Percentiles rank a stretch among this genome's conserved stretches.
phyloP scores from a whole-genome alignment of 129 eudicot species.

The Gnaphalium uliginosum region DNA sequence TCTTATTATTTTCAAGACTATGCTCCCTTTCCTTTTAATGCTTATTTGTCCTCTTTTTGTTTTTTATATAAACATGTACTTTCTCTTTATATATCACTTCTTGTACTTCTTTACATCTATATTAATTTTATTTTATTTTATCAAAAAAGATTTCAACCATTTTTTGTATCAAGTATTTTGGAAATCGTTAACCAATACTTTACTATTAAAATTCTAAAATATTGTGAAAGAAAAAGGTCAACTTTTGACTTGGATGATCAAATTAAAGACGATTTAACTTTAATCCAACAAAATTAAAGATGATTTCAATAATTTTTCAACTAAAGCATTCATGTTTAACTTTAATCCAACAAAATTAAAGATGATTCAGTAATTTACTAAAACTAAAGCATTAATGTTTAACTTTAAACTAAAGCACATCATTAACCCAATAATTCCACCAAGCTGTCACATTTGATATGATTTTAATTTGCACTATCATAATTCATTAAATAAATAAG shows the following conservation, averaged over 20 bases:
- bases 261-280: conserved; percentile 27
- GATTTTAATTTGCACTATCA: not conserved
- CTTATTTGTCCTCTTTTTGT: not conserved
- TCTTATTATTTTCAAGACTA: not conserved
- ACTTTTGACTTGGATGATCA: conserved; percentile 29
- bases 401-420: conserved; percentile 36
- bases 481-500: too few relatives aligned
- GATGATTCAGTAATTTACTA: not conserved
- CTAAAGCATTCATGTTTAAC: conserved; percentile 32
- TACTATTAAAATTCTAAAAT: too few relatives aligned
- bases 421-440: conserved; percentile 19
- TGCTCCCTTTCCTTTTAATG: not conserved
- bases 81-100: too few relatives aligned
- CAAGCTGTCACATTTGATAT: not conserved
- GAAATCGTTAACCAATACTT: not conserved
- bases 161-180: too few relatives aligned
- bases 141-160: too few relatives aligned
- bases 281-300: conserved; percentile 7
- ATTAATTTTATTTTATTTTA: too few relatives aligned
- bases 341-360: conserved; percentile 36
- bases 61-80: not conserved
- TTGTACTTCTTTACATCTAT: not conserved
- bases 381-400: conserved; percentile 30
- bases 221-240: conserved; percentile 8
- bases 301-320: not conserved